These are phyloP conservation scores for Monosporozyma aerobia DNA, from an alignment of 805 yeast species.

Conservation along the genomic window DNA sequence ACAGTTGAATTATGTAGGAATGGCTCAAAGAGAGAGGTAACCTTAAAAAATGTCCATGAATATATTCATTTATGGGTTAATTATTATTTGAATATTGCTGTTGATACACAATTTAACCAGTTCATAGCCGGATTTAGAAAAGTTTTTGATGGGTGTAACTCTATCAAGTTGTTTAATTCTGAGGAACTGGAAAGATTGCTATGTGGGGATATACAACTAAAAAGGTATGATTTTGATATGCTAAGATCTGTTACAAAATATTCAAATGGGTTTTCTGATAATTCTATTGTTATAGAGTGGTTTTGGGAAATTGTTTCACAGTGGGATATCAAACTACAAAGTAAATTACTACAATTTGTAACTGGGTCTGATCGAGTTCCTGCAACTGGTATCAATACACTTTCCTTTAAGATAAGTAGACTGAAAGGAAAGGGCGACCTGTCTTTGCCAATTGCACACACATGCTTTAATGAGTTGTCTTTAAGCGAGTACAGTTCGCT, in stretches of 20 bases:
- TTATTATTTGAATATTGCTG: slow-evolving; percentile 49
- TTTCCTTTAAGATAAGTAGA: slow-evolving; percentile 62
- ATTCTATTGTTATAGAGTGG: slow-evolving; percentile 51
- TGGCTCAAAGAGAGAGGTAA: slow-evolving; percentile 52
- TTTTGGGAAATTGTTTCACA: slow-evolving; percentile 61
- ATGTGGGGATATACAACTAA: slow-evolving; percentile 60
- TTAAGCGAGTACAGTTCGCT: slow-evolving; percentile 53
- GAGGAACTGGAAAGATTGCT: slow-evolving; percentile 72
- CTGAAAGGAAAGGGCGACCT: slow-evolving; percentile 34
- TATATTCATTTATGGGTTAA: slow-evolving; percentile 58
- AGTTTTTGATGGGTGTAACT: slow-evolving; percentile 68
- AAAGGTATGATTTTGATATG: slow-evolving; percentile 47
- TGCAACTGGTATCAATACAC: slow-evolving; percentile 77
- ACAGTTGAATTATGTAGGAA: slow-evolving; percentile 45
- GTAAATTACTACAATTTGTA: slow-evolving; percentile 59
- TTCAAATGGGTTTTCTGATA: slow-evolving; percentile 44
- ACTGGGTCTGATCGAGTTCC: slow-evolving; percentile 92
- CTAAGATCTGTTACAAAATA: slow-evolving; percentile 68
- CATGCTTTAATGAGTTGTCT: slow-evolving; percentile 88
- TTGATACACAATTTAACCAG: slow-evolving; percentile 43
- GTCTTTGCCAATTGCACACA: slow-evolving; percentile 77
- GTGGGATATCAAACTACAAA: slow-evolving; percentile 44
- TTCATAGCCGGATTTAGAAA: slow-evolving; percentile 63
- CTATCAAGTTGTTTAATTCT: slow-evolving; percentile 68
- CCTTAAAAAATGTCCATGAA: slow-evolving; percentile 43